phyloP scores from a whole-genome alignment of 495 filamentous ascomycete species.

The Tricharina praecox region DNA sequence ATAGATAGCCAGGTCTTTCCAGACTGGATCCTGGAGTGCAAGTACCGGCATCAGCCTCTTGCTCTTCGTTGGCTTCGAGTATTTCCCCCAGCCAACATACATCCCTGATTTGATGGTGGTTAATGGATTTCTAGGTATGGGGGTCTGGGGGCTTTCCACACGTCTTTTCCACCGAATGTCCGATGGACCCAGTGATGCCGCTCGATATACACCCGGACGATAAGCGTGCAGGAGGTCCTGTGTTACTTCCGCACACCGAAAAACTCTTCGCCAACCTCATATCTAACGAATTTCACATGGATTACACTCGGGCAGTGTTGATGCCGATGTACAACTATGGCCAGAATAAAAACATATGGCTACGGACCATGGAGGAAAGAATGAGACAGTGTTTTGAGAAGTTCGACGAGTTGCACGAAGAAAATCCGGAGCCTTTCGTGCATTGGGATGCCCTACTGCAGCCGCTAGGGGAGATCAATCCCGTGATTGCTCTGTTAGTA shows the following conservation, averaged over 20 bases:
- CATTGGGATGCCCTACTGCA: slow-evolving; percentile 10
- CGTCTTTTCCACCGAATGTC: slow-evolving; percentile 5
- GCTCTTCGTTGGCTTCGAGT: slow-evolving; percentile 19
- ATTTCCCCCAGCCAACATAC: background rate
- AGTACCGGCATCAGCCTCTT: slow-evolving; percentile 3
- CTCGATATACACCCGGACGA: slow-evolving; percentile 1
- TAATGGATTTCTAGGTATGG: slow-evolving; percentile 12
- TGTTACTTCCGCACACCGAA: background rate
- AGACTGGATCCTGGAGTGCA: slow-evolving; percentile 15
- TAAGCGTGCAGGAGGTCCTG: background rate
- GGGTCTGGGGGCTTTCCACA: slow-evolving; percentile 19
- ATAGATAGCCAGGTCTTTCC: slow-evolving; percentile 16
- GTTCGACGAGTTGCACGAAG: background rate
- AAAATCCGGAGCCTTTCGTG: background rate
- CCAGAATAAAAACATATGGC: background rate
- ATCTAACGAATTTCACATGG: slow-evolving; percentile 9
- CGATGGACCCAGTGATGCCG: slow-evolving; percentile 5
- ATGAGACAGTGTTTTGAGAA: background rate
- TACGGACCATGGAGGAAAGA: background rate
- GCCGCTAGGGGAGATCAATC: slow-evolving; percentile 17
- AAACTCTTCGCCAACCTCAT: slow-evolving; percentile 13
- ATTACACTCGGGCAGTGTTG: slow-evolving; percentile 10
- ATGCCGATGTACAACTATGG: slow-evolving; percentile 4
- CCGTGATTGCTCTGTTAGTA: slow-evolving; percentile 13
- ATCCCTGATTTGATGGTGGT: background rate